Base-by-base conservation (phyloP, 805 yeast genomes). In the Wickerhamiella siamensis region DNA sequence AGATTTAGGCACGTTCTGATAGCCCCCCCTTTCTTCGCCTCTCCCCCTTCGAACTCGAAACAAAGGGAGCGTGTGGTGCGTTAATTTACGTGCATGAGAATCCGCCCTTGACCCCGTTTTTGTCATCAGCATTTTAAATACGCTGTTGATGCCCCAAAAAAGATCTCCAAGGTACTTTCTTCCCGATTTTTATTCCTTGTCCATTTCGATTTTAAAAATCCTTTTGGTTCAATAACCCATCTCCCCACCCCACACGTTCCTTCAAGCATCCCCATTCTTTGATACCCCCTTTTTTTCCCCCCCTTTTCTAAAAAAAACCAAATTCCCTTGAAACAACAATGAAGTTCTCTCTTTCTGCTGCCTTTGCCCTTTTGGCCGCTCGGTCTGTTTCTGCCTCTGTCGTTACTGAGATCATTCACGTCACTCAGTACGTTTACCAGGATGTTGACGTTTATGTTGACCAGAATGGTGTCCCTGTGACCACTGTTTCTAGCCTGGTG, bases 391-490 rank as follows among this genome's bases (percentile, higher is more conserved):
- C 34, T 10, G 56, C 54, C 22, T 51, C 48, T n/a, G 37, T 50
- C 18, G 53, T 51, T 21, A 53, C 56, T 29, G 42, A 49, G 33
- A 22, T 33, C 36, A 43, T 46, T 22, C 41, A 40, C 31, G 50
- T 46, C 34, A 51, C 55, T 20, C 48, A 51, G 44, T 39, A 43
- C 42, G 43, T 39, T 18, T 50, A 52, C 42, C 42, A 50, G 39
- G 40, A 51, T 22, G 44, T 47, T 18, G 44, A 51, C 33, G 55
- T 53, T 15, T 31, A 38, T n/a, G 56, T 48, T 31, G 51, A 53
- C 42, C 21, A 26, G 31, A 24, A 48, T 20, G 54, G 54, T 26
- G 33, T 15, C 33, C 56, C 56, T 12, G 43, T 42, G 34, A 34
- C 51, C 31, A 53, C 56, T 35, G 31, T 39, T 24, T n/a, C 39